These are phyloP conservation scores for Plasmodium billcollinsi DNA, from an alignment of 169 alveolate genomes.

Conservation along the genomic window DNA sequence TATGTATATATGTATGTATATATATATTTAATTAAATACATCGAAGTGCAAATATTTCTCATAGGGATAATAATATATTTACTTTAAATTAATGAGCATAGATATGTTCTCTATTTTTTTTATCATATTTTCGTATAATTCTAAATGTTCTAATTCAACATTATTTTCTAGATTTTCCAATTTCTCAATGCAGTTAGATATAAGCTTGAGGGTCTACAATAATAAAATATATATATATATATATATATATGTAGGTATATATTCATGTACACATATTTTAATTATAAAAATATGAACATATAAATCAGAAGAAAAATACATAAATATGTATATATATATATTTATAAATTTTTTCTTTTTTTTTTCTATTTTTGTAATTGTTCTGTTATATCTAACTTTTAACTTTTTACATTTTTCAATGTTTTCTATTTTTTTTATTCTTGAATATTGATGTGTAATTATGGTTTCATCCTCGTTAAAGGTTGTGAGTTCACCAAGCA, in stretches of 20 bases:
- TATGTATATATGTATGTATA: background rate
- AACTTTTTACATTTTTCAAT: conserved; percentile 75
- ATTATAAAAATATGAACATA: background rate
- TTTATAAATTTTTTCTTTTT: background rate
- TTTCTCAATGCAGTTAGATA: conserved; percentile 87
- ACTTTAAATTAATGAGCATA: conserved; percentile 83
- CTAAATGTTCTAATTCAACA: conserved; percentile 81
- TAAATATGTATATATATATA: background rate
- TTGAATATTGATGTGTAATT: conserved; percentile 62
- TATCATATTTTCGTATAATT: conserved; percentile 88
- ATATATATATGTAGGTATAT: background rate
- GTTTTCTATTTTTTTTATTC: conserved; percentile 82
- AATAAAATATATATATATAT: no score
- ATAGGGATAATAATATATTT: conserved; percentile 18
- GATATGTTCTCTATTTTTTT: conserved; percentile 84
- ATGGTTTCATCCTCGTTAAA: conserved; percentile 60
- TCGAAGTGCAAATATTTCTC: background rate
- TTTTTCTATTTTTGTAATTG: no score
- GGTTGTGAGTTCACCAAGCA: conserved; percentile 57
- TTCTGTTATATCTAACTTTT: conserved; percentile 63
- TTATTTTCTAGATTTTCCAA: conserved; percentile 85
- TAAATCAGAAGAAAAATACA: background rate
- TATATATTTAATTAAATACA: background rate
- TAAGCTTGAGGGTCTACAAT: conserved; percentile 80
- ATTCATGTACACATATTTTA: background rate